A percentile compares a stretch with the other conserved stretches of the same genome.
These are phyloP conservation scores for Rachicladosporium sp. DNA, from an alignment of 2,329 filamentous ascomycete genomes.

Conservation along the genomic window DNA sequence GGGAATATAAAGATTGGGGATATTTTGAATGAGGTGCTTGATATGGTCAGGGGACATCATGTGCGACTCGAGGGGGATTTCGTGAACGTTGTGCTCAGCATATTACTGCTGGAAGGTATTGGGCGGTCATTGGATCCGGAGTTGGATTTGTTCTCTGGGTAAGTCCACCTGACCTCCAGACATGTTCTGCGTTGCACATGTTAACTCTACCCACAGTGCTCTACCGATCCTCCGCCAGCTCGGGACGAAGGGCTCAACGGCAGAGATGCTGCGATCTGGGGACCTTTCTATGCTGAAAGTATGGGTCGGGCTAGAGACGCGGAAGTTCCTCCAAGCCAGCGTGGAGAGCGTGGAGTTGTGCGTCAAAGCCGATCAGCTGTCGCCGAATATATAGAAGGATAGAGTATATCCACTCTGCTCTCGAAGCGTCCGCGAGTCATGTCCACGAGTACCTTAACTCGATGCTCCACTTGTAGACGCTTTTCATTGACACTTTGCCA, in stretches of 20 bases:
- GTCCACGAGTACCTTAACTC: too few relatives aligned
- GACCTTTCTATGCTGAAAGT: slow-evolving; percentile 64
- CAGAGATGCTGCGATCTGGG: slow-evolving; percentile 32
- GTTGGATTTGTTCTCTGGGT: slow-evolving; percentile 72
- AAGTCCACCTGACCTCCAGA: slow-evolving; percentile 16
- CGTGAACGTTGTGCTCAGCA: slow-evolving; percentile 94
- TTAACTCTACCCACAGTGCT: slow-evolving; percentile 45
- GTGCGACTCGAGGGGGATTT: slow-evolving; percentile 94
- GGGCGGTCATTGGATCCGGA: slow-evolving; percentile 76
- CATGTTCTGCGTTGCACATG: slow-evolving; percentile 1
- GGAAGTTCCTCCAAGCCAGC: slow-evolving; percentile 79
- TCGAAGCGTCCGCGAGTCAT: too few relatives aligned
- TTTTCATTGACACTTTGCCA: too few relatives aligned
- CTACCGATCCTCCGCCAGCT: slow-evolving; percentile 83
- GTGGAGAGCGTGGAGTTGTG: slow-evolving; percentile 81
- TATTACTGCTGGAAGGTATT: slow-evolving; percentile 86
- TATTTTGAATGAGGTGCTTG: slow-evolving; percentile 76
- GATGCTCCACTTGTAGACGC: too few relatives aligned
- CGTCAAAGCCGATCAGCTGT: slow-evolving; percentile 80
- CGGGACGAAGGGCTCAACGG: slow-evolving; percentile 60
- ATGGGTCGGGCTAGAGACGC: slow-evolving; percentile 81
- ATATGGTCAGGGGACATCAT: slow-evolving; percentile 85
- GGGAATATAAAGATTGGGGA: slow-evolving; percentile 95
- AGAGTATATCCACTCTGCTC: too few relatives aligned
- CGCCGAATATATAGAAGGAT: slow-evolving; percentile 69